phyloP scores from a whole-genome alignment of 371 early-diverging fungal species.

The Dichotomocladium elegans region DNA sequence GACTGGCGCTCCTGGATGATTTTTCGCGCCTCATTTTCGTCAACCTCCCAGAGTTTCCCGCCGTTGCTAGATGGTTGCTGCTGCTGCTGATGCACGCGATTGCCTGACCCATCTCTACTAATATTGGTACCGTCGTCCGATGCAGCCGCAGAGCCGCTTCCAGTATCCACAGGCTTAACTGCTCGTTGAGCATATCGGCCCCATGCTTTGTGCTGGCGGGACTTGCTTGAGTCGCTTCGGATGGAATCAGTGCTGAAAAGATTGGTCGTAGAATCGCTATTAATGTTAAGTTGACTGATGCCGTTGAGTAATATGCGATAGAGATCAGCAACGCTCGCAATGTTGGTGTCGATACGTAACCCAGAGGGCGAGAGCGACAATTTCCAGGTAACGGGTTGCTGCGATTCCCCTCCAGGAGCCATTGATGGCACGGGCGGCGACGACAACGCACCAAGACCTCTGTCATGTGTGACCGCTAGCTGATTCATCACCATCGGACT shows the following conservation, averaged over 20 bases:
- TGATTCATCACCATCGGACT: slow-evolving; percentile 5
- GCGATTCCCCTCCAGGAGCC: slow-evolving; percentile 4
- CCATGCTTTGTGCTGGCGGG: slow-evolving; percentile 6
- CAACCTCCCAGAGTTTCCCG: slow-evolving; percentile 48
- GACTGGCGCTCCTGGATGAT: slow-evolving; percentile 9
- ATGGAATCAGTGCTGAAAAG: slow-evolving; percentile 36
- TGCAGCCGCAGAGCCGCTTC: neutral
- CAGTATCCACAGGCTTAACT: slow-evolving; percentile 6
- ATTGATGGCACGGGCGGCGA: no score
- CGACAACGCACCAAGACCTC: neutral
- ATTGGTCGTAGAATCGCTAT: slow-evolving; percentile 32
- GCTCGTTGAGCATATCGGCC: slow-evolving; percentile 8
- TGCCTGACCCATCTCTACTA: neutral
- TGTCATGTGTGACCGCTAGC: neutral
- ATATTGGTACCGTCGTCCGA: neutral
- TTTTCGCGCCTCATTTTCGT: slow-evolving; percentile 43
- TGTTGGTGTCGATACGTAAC: slow-evolving; percentile 48
- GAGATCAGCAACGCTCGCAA: slow-evolving; percentile 47
- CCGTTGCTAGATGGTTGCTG: no score
- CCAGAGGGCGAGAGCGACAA: slow-evolving; percentile 45
- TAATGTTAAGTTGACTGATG: slow-evolving; percentile 47
- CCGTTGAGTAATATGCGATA: slow-evolving; percentile 47
- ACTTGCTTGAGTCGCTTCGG: slow-evolving; percentile 8
- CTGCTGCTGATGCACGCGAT: no score
- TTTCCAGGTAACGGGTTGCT: slow-evolving; percentile 45